These are phyloP conservation scores for Achlya hypogyna DNA, from an alignment of 352 stramenopile genomes.

Conservation along the genomic window DNA sequence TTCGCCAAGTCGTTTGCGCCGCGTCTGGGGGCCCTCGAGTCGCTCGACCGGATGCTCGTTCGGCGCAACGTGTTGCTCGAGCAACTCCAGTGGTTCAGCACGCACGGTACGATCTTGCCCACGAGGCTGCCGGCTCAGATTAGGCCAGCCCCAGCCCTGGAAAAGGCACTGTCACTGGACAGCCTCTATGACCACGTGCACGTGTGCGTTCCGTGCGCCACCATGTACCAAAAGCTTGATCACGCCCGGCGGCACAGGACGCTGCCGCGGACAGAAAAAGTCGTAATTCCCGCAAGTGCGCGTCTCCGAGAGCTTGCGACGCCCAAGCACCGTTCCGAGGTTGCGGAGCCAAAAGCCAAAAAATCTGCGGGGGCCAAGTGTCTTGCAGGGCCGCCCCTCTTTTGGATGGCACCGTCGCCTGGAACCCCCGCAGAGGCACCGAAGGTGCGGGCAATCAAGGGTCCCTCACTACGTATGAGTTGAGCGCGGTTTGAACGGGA, in stretches of 20 bases:
- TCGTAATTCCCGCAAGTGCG: neutral
- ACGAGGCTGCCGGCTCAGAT: neutral
- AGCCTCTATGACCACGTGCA: slow-evolving; percentile 1
- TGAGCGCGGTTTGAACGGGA: too few relatives aligned
- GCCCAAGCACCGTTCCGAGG: too few relatives aligned
- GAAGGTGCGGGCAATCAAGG: too few relatives aligned
- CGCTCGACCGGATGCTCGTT: neutral
- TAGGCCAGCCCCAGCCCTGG: neutral
- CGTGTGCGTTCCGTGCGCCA: slow-evolving; percentile 1
- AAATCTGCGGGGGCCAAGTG: neutral
- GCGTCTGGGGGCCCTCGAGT: neutral
- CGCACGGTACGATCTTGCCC: neutral
- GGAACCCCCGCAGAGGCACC: too few relatives aligned
- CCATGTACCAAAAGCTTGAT: slow-evolving; percentile 15
- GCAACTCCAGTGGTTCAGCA: slow-evolving; percentile 2
- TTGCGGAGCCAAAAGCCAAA: too few relatives aligned
- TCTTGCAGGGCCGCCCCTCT: neutral
- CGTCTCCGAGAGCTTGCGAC: neutral
- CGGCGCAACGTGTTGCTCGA: neutral
- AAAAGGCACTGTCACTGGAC: neutral
- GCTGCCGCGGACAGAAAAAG: neutral
- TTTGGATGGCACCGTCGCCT: neutral
- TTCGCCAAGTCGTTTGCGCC: neutral
- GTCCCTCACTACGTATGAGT: too few relatives aligned
- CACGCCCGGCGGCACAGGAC: neutral